Base-by-base conservation (phyloP, 148 eudicot genomes). In the Amaranthus cruentus region DNA sequence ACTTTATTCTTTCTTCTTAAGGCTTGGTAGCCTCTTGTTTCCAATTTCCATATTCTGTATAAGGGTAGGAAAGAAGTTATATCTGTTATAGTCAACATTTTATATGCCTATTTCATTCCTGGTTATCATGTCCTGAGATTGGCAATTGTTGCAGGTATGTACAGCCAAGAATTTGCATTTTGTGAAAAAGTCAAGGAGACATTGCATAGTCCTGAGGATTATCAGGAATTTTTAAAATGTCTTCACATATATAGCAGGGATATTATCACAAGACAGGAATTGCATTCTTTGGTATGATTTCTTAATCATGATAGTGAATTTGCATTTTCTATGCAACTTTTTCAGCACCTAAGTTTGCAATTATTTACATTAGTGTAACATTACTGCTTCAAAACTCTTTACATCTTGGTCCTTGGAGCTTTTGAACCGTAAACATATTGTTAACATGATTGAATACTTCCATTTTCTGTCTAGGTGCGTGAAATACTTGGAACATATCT, bases 231-330 rank as follows among this genome's bases (percentile, higher is more conserved):
- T 79, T 83, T 96, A 82, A 96, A 89, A 82, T 92, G 92, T 83
- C 96, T 96, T 81, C 90, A 92, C 78, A 96, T 90, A 77, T 95
- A 91, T 84, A 92, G 94, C 85, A 88, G 86, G 28, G 99, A 95
- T 70, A 92, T 95, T 79, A 92, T 96, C 63, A 86, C 94, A 60
- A 88, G 89, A 82, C 87, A 77, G 55, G 97, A 96, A 78, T 72
- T 96, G 78, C 92, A 90, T 56, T 70, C 90, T 81, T 78, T 92
- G 94, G 99, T 96, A 87, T 42, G 92, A 63, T 47, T 71, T 28
- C 63, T 28, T 28, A 28, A 28, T 28, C 38, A 28, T 28, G 38
- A 28, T 28, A 28, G 38, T 28, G 38, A 28, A 28, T 28, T 28
- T 28, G 2, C 2, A 48, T 12, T 15, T 44, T 28, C 4, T 12